These are phyloP conservation scores for Teunomyces atbi DNA, from an alignment of 805 yeast genomes.

Conservation along the genomic window DNA sequence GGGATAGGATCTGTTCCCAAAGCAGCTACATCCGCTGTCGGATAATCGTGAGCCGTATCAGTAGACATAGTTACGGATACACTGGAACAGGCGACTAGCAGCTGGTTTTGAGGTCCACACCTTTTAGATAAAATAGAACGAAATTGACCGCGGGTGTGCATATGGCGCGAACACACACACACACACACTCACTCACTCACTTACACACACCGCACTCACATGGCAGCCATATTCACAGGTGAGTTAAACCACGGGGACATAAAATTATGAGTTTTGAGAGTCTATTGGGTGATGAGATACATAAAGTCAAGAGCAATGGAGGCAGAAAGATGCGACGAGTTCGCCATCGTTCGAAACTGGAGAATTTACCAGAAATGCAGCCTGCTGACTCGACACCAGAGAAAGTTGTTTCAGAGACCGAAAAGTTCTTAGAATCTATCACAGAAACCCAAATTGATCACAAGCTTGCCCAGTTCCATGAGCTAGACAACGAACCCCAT, in stretches of 20 bases:
- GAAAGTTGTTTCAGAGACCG: constrained; percentile 14
- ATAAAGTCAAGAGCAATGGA: constrained; percentile 36
- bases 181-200: too few relatives aligned
- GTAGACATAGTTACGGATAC: background rate
- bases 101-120: background rate
- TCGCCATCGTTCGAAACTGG: constrained; percentile 7
- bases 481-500: constrained; percentile 9
- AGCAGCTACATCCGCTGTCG: background rate
- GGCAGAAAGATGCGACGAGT: constrained; percentile 10
- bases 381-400: background rate
- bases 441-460: constrained; percentile 23
- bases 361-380: constrained; percentile 7
- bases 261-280: constrained; percentile 48
- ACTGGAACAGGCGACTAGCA: background rate
- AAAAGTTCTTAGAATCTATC: constrained; percentile 8
- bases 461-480: constrained; percentile 18
- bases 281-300: constrained; percentile 48
- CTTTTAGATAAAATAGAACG: background rate
- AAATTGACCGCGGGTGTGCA: background rate
- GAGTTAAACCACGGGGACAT: background rate
- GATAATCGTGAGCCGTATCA: constrained; percentile 1
- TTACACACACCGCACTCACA: background rate
- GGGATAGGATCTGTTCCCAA: background rate
- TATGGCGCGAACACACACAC: background rate
- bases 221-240: background rate